Evolutionary conservation across 257 asterid genomes (phyloP).

Genomic region (Solanum pennellii): DNA sequence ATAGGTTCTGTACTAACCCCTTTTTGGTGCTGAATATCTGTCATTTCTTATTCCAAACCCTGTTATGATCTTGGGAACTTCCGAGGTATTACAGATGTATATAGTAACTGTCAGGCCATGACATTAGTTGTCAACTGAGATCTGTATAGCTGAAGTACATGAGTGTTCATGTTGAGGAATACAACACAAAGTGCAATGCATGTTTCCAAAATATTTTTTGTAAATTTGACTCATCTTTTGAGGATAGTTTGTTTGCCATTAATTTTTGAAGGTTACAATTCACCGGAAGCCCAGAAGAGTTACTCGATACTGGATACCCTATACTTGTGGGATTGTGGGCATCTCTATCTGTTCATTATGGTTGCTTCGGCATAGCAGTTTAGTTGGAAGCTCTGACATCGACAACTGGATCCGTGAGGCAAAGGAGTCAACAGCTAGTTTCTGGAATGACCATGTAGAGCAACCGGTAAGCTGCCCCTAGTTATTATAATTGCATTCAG

Average conservation of each 20-base stretch:
- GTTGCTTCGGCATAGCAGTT: constrained; percentile 93
- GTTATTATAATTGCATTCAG: background rate
- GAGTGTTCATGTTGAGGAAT: background rate
- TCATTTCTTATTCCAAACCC: background rate
- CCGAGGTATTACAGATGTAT: background rate
- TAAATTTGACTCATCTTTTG: background rate
- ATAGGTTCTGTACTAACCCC: background rate
- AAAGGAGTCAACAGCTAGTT: constrained; percentile 61
- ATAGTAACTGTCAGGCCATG: background rate
- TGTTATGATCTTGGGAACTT: background rate
- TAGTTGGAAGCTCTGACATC: constrained; percentile 95
- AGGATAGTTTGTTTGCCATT: constrained; percentile 1
- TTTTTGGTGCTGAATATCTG: background rate
- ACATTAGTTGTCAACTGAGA: background rate
- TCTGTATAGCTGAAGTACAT: background rate
- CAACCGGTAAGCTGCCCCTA: constrained; percentile 64
- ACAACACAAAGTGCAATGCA: background rate
- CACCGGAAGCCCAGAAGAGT: constrained; percentile 67
- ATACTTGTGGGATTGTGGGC: constrained; percentile 74
- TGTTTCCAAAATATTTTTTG: background rate
- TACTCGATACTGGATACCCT: constrained; percentile 79
- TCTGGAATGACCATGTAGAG: constrained; percentile 97
- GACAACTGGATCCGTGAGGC: constrained; percentile 92
- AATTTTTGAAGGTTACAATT: constrained; percentile 58
- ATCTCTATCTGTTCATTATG: constrained; percentile 74